Evolutionary conservation across 495 filamentous ascomycete genomes (phyloP).

Genomic region (Chlorociboria aeruginascens): DNA sequence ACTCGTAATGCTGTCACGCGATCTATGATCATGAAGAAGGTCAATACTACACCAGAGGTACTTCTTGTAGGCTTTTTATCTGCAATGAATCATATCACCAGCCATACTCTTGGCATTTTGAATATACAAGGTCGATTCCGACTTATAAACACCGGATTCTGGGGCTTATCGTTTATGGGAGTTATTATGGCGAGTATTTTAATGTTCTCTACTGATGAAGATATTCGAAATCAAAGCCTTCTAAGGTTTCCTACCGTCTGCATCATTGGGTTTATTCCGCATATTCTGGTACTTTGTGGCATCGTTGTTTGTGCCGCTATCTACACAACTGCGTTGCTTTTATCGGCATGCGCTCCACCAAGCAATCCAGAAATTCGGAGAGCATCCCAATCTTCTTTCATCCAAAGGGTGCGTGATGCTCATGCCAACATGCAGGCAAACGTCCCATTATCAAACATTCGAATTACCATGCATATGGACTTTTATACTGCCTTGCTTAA

Average conservation of each 20-base stretch:
- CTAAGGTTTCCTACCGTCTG: conserved; percentile 87
- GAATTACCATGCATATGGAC: conserved; percentile 75
- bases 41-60: conserved; percentile 83
- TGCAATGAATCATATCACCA: conserved; percentile 75
- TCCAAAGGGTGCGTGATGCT: conserved; percentile 47
- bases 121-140: conserved; percentile 66
- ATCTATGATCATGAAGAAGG: conserved; percentile 43
- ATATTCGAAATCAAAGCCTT: conserved; percentile 31
- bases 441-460: conserved; percentile 65
- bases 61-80: conserved; percentile 81
- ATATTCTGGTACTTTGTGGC: conserved; percentile 69
- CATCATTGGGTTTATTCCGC: conserved; percentile 89
- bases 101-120: conserved; percentile 68
- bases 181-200: conserved; percentile 61
- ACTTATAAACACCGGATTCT: conserved; percentile 74
- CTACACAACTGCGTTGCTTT: conserved; percentile 60
- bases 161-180: conserved; percentile 79
- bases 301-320: conserved; percentile 63
- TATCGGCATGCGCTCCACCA: conserved; percentile 63
- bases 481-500: conserved; percentile 87
- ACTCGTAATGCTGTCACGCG: conserved; percentile 37
- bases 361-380: background rate
- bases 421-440: conserved; percentile 89
- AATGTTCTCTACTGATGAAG: conserved; percentile 39
- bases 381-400: conserved; percentile 25